phyloP scores from a whole-genome alignment of 1,284 basidiomycete species.

The Ceratobasidium sp. region DNA sequence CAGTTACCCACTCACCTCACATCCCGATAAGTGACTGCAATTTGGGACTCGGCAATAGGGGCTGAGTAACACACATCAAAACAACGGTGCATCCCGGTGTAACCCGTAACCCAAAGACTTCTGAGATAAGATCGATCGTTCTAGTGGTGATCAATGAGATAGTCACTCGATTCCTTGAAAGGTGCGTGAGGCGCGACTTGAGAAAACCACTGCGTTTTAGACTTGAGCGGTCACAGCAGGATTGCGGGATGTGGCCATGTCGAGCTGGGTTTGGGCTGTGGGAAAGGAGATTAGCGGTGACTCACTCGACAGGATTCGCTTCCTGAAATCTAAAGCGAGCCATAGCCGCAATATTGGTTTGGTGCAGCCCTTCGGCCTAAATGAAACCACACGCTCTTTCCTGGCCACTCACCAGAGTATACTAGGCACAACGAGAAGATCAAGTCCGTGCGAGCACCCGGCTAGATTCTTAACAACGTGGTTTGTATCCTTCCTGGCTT shows the following conservation, averaged over 20 bases:
- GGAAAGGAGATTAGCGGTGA: neutral
- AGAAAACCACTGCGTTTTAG: constrained; percentile 9
- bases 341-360: constrained; percentile 29
- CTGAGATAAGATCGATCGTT: neutral
- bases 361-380: neutral
- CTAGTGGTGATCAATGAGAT: constrained; percentile 3
- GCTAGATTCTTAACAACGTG: constrained; percentile 1
- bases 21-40: constrained; percentile 11
- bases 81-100: constrained; percentile 13
- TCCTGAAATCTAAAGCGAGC: constrained; percentile 38
- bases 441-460: neutral
- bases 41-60: constrained; percentile 16
- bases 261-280: constrained; percentile 37
- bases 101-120: constrained; percentile 1
- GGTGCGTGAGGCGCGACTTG: neutral
- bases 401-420: neutral
- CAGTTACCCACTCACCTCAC: neutral
- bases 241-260: constrained; percentile 35
- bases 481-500: constrained; percentile 2
- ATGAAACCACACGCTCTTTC: neutral
- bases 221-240: constrained; percentile 36
- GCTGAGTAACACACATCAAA: constrained; percentile 19
- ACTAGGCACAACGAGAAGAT: neutral
- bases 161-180: constrained; percentile 1
- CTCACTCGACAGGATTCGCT: constrained; percentile 26